Evolutionary conservation across 495 filamentous ascomycete genomes (phyloP).

Genomic region (Daldinia caldariorum): DNA sequence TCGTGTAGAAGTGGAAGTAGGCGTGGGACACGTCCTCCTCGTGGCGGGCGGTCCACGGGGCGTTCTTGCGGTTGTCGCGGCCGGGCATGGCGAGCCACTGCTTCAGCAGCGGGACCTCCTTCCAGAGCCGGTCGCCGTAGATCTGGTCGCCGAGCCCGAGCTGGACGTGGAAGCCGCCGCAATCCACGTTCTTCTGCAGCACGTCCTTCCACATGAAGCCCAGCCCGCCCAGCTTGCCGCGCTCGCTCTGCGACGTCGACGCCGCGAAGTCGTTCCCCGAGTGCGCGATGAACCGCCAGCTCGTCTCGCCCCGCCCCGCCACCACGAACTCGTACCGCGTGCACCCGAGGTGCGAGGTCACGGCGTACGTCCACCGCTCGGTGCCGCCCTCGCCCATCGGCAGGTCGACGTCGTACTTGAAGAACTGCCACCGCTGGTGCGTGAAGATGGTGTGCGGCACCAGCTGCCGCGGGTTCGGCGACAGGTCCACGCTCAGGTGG

Average conservation of each 20-base stretch:
- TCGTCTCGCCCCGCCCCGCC: conserved; percentile 86
- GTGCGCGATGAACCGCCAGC: conserved; percentile 96
- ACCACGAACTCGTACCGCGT: conserved; percentile 98
- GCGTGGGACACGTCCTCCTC: conserved; percentile 95
- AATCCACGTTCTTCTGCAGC: conserved; percentile 95
- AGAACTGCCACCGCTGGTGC: conserved; percentile 95
- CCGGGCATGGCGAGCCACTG: conserved; percentile 93
- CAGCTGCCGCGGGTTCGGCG: conserved; percentile 90
- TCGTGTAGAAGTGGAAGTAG: conserved; percentile 98
- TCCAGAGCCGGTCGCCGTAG: conserved; percentile 96
- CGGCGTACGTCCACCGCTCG: conserved; percentile 97
- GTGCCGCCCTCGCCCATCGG: conserved; percentile 84
- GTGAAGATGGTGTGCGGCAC: conserved; percentile 83
- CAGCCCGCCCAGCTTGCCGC: conserved; percentile 82
- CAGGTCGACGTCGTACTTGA: conserved; percentile 92
- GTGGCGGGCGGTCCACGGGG: conserved; percentile 89
- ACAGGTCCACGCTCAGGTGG: conserved; percentile 88
- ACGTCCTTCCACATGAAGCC: conserved; percentile 99
- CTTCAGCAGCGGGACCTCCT: conserved; percentile 88
- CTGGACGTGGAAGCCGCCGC: conserved; percentile 93
- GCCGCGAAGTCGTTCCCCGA: conserved; percentile 95
- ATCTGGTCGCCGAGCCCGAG: conserved; percentile 93
- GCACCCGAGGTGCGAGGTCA: conserved; percentile 95
- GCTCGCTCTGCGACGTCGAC: conserved; percentile 84
- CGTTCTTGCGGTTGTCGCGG: conserved; percentile 89